A percentile compares a stretch with the other conserved stretches of the same genome.
These are phyloP conservation scores for Pichia sp. DNA, from an alignment of 1,139 yeast genomes.

Conservation along the genomic window DNA sequence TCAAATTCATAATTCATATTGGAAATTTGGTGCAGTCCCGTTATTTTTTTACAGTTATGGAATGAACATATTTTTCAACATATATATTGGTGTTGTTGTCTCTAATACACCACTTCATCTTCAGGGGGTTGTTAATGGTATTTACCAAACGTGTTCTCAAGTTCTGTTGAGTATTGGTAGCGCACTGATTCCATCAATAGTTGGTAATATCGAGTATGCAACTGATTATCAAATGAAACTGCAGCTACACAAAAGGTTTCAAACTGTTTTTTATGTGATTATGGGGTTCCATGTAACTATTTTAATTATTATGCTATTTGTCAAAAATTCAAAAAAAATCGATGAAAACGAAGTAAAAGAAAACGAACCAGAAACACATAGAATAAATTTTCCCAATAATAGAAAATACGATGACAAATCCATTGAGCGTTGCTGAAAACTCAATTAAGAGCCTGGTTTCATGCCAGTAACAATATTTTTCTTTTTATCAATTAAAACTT, in stretches of 20 bases:
- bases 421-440: too few species aligned
- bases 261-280: slow-evolving; percentile 8
- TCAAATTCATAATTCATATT: slow-evolving; percentile 19
- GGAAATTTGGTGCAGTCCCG: slow-evolving; percentile 27
- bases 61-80: slow-evolving; percentile 19
- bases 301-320: background rate
- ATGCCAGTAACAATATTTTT: too few species aligned
- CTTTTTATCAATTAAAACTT: too few species aligned
- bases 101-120: slow-evolving; percentile 28
- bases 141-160: slow-evolving; percentile 29
- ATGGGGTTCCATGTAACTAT: slow-evolving; percentile 9
- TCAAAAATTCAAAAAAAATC: too few species aligned
- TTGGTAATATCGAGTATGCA: slow-evolving; percentile 17
- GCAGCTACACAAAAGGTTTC: slow-evolving; percentile 3
- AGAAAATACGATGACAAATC: too few species aligned
- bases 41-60: slow-evolving; percentile 20
- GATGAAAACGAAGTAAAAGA: too few species aligned
- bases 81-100: slow-evolving; percentile 22
- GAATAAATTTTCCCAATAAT: too few species aligned
- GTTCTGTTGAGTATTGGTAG: slow-evolving; percentile 25
- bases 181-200: slow-evolving; percentile 25
- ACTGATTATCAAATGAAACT: background rate
- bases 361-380: too few species aligned
- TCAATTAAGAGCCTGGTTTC: too few species aligned
- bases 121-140: slow-evolving; percentile 31